These are phyloP conservation scores for Colletotrichum musae DNA, from an alignment of 2,329 filamentous ascomycete species.

Conservation along the genomic window DNA sequence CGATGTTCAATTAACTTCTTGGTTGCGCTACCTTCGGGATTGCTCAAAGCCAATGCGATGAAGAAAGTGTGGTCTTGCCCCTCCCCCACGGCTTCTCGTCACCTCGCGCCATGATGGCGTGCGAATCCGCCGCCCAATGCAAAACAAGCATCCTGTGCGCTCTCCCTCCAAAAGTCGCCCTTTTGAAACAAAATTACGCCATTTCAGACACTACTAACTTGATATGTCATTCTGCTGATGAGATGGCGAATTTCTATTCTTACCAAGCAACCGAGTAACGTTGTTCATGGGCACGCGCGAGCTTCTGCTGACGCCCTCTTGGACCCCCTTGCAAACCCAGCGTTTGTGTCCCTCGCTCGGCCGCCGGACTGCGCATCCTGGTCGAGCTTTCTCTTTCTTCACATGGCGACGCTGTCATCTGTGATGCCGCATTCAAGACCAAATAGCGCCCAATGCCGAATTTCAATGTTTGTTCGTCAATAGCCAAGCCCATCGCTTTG, in stretches of 20 bases:
- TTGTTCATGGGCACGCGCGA: slow-evolving; percentile 13
- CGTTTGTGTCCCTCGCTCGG: not conserved
- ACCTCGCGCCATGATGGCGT: slow-evolving; percentile 38
- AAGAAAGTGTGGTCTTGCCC: not conserved
- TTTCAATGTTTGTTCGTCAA: not conserved
- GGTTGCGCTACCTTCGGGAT: not conserved
- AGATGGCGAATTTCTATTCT: slow-evolving; percentile 13
- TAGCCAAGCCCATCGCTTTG: not conserved
- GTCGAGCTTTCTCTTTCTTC: not conserved
- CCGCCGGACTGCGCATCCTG: slow-evolving; percentile 2
- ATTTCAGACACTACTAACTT: slow-evolving; percentile 16
- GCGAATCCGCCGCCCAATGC: slow-evolving; percentile 16
- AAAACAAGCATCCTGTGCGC: not conserved
- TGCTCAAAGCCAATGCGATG: not conserved
- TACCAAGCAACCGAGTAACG: slow-evolving; percentile 17
- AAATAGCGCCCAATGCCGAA: not conserved
- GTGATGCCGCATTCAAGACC: not conserved
- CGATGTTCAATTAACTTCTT: no score
- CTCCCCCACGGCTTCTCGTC: slow-evolving; percentile 8
- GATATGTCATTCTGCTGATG: not conserved
- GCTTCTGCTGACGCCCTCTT: slow-evolving; percentile 1
- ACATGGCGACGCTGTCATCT: not conserved
- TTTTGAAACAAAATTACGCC: slow-evolving; percentile 33
- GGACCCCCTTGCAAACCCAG: not conserved
- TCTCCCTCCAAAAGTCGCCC: not conserved